A percentile compares a stretch with the other conserved stretches of the same genome.
These are phyloP conservation scores for Rugosomyces carneus DNA, from an alignment of 1,284 basidiomycete species.

Conservation along the genomic window DNA sequence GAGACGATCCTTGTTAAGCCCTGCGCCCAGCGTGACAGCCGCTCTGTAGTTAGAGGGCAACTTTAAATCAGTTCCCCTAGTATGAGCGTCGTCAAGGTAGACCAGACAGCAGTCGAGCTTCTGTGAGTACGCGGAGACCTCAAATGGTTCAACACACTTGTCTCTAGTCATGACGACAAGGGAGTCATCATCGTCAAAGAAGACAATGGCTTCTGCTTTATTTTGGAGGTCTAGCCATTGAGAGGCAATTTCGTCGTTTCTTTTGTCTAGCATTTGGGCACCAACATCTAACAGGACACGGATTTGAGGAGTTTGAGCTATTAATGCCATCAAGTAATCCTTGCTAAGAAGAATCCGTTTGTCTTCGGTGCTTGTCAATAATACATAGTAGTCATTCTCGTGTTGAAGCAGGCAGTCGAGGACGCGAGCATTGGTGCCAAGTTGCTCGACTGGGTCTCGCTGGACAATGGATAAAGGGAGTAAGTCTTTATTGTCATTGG, in stretches of 20 bases:
- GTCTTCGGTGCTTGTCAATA: slow-evolving; percentile 13
- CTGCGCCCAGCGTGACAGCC: slow-evolving; percentile 47
- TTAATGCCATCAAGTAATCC: slow-evolving; percentile 30
- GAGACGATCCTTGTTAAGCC: slow-evolving; percentile 48
- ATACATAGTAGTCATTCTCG: slow-evolving; percentile 39
- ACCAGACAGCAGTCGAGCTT: slow-evolving; percentile 40
- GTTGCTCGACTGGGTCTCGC: slow-evolving; percentile 34
- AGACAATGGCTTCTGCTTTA: slow-evolving; percentile 37
- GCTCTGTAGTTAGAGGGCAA: slow-evolving; percentile 39
- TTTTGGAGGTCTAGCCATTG: slow-evolving; percentile 33
- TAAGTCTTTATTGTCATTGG: slow-evolving; percentile 46
- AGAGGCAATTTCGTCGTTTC: slow-evolving; percentile 34
- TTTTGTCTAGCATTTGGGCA: slow-evolving; percentile 49
- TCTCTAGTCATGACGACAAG: slow-evolving; percentile 37
- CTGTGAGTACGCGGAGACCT: slow-evolving; percentile 36
- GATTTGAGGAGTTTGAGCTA: slow-evolving; percentile 29
- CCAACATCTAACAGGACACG: slow-evolving; percentile 50
- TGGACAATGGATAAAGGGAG: slow-evolving; percentile 43
- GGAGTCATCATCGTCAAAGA: slow-evolving; percentile 40
- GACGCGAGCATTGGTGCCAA: slow-evolving; percentile 45
- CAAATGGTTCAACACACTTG: slow-evolving; percentile 31
- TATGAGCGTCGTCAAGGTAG: slow-evolving; percentile 56
- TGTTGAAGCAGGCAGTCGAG: slow-evolving; percentile 36
- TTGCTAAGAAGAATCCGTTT: slow-evolving; percentile 23
- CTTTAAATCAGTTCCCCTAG: slow-evolving; percentile 50